A percentile compares a stretch with the other conserved stretches of the same genome.
Evolutionary conservation across 345 rosid genomes (phyloP).

Genomic region (Heritiera fomes): DNA sequence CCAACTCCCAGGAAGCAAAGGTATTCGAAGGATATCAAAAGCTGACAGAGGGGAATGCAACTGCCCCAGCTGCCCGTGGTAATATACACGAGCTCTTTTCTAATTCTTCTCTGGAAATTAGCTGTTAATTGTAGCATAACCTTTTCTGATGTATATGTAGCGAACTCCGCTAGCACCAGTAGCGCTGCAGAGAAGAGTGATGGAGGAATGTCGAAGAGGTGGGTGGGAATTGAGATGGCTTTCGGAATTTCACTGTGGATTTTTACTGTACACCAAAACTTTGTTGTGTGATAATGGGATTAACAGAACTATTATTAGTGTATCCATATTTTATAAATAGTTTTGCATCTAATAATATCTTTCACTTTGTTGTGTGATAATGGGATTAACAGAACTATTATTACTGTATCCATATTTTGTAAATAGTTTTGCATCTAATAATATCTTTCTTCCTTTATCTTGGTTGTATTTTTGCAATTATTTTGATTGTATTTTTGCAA

Average conservation of each 20-base stretch:
- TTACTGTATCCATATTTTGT: too few species aligned
- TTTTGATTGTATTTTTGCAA: background rate
- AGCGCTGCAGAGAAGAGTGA: constrained; percentile 35
- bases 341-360: background rate
- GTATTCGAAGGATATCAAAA: constrained; percentile 57
- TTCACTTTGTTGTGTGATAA: too few species aligned
- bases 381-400: too few species aligned
- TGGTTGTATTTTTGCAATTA: background rate
- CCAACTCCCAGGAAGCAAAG: constrained; percentile 65
- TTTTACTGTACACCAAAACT: constrained; percentile 13
- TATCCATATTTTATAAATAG: background rate
- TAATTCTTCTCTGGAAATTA: background rate
- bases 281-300: background rate
- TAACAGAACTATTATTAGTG: background rate
- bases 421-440: background rate
- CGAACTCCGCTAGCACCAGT: constrained; percentile 8
- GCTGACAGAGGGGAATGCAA: constrained; percentile 26
- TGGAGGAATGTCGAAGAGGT: constrained; percentile 34
- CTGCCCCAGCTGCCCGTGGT: constrained; percentile 39
- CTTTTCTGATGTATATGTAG: background rate
- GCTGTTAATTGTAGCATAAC: too few species aligned
- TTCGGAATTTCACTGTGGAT: constrained; percentile 25
- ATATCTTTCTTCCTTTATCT: background rate
- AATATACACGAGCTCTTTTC: background rate
- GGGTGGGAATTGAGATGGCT: constrained; percentile 40